A percentile compares a stretch with the other conserved stretches of the same genome.
phyloP scores from a whole-genome alignment of 116 monocot species.

The Thalassia testudinum region DNA sequence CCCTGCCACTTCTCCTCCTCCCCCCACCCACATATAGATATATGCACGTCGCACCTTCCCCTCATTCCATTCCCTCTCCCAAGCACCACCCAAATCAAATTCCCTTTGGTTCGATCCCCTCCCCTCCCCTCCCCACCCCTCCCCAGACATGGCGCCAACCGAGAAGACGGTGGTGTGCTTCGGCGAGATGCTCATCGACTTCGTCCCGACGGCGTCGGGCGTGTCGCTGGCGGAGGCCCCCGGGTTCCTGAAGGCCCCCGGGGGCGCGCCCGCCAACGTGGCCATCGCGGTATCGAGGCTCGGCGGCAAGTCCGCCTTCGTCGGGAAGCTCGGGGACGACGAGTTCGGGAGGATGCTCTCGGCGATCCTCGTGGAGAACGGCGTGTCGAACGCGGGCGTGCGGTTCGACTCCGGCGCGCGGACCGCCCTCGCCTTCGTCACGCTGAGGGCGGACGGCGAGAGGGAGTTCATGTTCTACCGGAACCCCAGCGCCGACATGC shows the following conservation, averaged over 20 bases:
- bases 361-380: conserved; percentile 32
- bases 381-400: conserved; percentile 19
- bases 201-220: conserved; percentile 20
- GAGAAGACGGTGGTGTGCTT: conserved; percentile 12
- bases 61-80: too few species aligned
- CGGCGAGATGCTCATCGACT: conserved; percentile 38
- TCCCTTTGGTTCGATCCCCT: too few species aligned
- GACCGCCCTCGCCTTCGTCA: conserved; percentile 51
- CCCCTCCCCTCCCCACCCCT: too few species aligned
- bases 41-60: too few species aligned
- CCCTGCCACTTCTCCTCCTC: too few species aligned
- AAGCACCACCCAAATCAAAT: too few species aligned
- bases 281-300: conserved; percentile 18
- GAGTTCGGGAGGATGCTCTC: conserved; percentile 47
- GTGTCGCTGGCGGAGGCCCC: conserved; percentile 26
- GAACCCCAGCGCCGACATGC: conserved; percentile 59
- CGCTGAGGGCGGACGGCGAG: conserved; percentile 34
- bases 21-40: too few species aligned
- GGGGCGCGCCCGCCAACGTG: conserved; percentile 31
- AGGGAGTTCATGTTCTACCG: conserved; percentile 66
- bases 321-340: conserved; percentile 44
- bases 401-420: conserved; percentile 29
- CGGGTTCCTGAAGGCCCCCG: conserved; percentile 25
- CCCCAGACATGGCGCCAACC: too few species aligned
- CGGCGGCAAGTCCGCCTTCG: conserved; percentile 20